Evolutionary conservation across 2,329 filamentous ascomycete genomes (phyloP), one percentile per base, ranked within the genome.

Genomic region (Colletotrichum musae): DNA sequence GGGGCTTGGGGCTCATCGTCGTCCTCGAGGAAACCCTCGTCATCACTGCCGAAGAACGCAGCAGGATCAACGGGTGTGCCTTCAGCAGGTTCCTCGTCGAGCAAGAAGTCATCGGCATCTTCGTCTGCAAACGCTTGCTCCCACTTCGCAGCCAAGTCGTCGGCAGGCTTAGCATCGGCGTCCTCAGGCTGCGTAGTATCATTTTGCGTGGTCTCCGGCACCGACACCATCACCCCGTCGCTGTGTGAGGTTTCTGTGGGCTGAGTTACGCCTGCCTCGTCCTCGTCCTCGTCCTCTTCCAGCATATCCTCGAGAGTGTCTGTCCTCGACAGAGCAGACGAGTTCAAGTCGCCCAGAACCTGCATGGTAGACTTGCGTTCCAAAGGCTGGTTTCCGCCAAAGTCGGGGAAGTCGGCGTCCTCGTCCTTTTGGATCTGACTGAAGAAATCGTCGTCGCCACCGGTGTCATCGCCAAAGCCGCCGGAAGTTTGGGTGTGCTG

Each of bases 1-100:
- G 77, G 66, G 16, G 77, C 72, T 51, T 71, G 74, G 4, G 71
- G 59, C 21, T 86, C 81, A 12, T 84, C 85, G 4, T 87, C 85
- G 66, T 95, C 94, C 6, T 97, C 91, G 10, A 98, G 83, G 70
- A 98, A 92, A 0, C 94, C 94, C 75, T 95, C 93, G 72, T 93
- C 93, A 77, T 97, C 95, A 73, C 95, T 95, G 53, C 93, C 90
- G 72, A 95, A 91, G 73, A 95, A 90, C 1, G 87, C 86, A 28
- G 88, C 83, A 1, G 90, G 86, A 72, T 93, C 91, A 18, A 93
- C 75, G 61, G 85, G 85, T 50, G 85, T 83, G 28, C 78, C 76
- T 2, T 82, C 82, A 26, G 78, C 76, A 2, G 79, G 76, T 15
- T 85, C 81, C 39, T 93, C 89, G 10, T 89, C 88, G 3, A 90